Conservation (phyloP, 148 eudicot genomes). For the Heliosperma pusillum region DNA sequence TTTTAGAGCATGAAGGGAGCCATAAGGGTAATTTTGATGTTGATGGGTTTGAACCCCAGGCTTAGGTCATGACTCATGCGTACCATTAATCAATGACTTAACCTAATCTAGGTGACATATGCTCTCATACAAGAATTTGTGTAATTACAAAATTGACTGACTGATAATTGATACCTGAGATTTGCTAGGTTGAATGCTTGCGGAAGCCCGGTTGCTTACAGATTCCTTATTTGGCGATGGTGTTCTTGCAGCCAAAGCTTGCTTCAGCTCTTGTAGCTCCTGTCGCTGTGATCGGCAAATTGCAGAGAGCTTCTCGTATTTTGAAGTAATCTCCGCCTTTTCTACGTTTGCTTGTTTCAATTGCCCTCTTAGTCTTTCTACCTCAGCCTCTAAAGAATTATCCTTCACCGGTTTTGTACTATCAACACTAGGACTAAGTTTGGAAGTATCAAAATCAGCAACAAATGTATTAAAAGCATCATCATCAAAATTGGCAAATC, state of each 20-base stretch:
- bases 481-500: conserved; percentile 39
- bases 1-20: not conserved
- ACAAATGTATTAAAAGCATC: conserved; percentile 72
- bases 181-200: conserved; percentile 39
- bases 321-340: conserved; percentile 74
- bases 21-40: not conserved
- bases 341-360: conserved; percentile 65
- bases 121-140: not conserved
- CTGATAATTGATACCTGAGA: conserved; percentile 47
- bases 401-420: conserved; percentile 37
- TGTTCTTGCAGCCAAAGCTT: conserved; percentile 57
- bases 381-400: conserved; percentile 55
- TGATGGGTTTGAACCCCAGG: not conserved
- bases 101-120: not conserved
- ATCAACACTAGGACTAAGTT: conserved; percentile 42
- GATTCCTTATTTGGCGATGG: conserved; percentile 54
- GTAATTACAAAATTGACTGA: not conserved
- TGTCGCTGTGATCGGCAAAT: conserved; percentile 90
- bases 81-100: not conserved
- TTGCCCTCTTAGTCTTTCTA: conserved; percentile 67
- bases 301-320: conserved; percentile 85
- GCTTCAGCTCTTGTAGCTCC: conserved; percentile 92
- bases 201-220: conserved; percentile 31
- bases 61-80: not conserved
- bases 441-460: conserved; percentile 68